phyloP scores from a whole-genome alignment of 2,329 filamentous ascomycete species.

The Penicillium griseofulvum region DNA sequence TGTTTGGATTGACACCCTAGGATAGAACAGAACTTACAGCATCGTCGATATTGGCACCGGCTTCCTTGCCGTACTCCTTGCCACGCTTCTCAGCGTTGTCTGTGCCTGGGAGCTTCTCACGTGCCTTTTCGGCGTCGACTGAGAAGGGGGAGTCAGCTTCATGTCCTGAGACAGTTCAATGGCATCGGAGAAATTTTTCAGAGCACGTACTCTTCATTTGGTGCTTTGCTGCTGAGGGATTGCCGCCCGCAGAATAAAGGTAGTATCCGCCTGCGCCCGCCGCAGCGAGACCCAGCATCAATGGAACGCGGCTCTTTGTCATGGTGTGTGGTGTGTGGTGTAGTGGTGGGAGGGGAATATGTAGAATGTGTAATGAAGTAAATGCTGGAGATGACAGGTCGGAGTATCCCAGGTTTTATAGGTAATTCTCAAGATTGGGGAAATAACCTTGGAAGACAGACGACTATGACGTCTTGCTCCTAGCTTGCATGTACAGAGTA shows the following conservation, averaged over 20 bases:
- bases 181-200: not conserved
- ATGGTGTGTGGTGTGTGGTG: conserved; percentile 16
- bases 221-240: conserved; percentile 78
- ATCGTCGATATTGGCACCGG: conserved; percentile 66
- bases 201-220: conserved; percentile 70
- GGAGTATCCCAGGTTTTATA: conserved; percentile 9
- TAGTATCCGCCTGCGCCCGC: conserved; percentile 79
- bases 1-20: not conserved
- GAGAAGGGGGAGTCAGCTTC: not conserved
- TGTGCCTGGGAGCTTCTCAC: conserved; percentile 62
- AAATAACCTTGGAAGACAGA: not conserved
- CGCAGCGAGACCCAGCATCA: conserved; percentile 55
- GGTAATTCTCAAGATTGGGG: not conserved
- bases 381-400: not conserved
- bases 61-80: conserved; percentile 59
- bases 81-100: conserved; percentile 64
- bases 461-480: conserved; percentile 21
- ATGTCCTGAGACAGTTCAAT: not conserved
- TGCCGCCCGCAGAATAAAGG: conserved; percentile 81
- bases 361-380: not conserved
- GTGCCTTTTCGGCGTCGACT: conserved; percentile 75
- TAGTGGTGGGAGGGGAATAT: not conserved
- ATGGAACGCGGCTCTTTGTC: conserved; percentile 36
- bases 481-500: not conserved
- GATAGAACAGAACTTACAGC: conserved; percentile 55